Conservation (phyloP, 176 grass and related monocot genomes). For the Raddia distichophylla region DNA sequence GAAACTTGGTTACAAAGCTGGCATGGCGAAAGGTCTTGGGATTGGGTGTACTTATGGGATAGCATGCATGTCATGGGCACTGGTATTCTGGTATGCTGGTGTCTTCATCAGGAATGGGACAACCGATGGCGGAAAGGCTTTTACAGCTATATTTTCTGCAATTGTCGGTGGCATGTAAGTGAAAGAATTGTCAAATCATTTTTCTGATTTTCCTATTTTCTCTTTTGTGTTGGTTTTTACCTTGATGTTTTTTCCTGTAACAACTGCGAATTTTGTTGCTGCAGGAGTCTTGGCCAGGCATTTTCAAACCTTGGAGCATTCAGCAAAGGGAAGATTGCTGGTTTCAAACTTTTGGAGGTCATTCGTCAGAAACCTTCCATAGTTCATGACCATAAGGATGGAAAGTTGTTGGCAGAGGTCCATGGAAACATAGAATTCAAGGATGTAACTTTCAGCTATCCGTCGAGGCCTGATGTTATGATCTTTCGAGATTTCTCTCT, state of each 20-base stretch:
- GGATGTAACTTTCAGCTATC: constrained; percentile 98
- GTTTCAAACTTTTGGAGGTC: constrained; percentile 90
- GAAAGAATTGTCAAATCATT: constrained; percentile 22
- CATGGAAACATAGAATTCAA: constrained; percentile 99
- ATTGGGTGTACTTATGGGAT: constrained; percentile 97
- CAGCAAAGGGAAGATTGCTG: constrained; percentile 97
- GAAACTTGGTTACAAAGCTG: constrained; percentile 96
- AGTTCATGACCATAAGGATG: constrained; percentile 75
- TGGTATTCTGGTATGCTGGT: constrained; percentile 98
- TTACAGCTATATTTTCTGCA: constrained; percentile 95
- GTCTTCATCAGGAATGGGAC: constrained; percentile 95
- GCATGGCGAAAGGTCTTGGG: constrained; percentile 97
- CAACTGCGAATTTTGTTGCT: constrained; percentile 27
- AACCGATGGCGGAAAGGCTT: constrained; percentile 92
- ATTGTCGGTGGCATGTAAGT: constrained; percentile 94
- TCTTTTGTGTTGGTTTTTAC: neutral
- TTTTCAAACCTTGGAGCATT: constrained; percentile 98
- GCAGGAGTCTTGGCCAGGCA: constrained; percentile 96
- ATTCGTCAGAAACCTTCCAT: constrained; percentile 94
- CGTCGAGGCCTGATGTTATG: constrained; percentile 90
- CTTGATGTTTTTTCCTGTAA: neutral
- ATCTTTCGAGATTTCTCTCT: constrained; percentile 97
- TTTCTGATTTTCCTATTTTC: neutral
- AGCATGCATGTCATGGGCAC: constrained; percentile 97
- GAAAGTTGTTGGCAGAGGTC: constrained; percentile 86